These are phyloP conservation scores for Solanum neorickii DNA, from an alignment of 257 asterid species.

Conservation along the genomic window DNA sequence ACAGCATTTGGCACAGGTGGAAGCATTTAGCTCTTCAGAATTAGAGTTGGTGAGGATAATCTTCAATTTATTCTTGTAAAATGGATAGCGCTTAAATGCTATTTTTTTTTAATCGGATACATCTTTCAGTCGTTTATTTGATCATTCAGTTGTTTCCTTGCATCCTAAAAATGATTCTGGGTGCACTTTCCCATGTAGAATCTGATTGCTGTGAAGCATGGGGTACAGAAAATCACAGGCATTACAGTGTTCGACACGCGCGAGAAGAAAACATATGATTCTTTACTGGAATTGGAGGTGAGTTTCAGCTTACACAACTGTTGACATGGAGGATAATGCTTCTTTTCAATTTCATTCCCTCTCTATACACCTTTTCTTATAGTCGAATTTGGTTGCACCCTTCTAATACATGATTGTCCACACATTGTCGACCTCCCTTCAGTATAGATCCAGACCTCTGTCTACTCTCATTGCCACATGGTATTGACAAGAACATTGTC, in stretches of 20 bases:
- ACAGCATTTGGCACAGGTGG: conserved; percentile 79
- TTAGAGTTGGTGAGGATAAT: conserved; percentile 65
- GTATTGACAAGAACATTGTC: neutral
- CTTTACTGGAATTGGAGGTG: conserved; percentile 80
- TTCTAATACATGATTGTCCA: neutral
- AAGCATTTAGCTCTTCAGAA: conserved; percentile 53
- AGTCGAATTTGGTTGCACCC: neutral
- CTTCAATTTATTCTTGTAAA: neutral
- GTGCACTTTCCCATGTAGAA: conserved; percentile 38
- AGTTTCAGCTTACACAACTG: conserved; percentile 2
- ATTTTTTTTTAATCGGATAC: neutral
- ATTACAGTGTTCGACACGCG: conserved; percentile 68
- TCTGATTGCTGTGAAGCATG: conserved; percentile 74
- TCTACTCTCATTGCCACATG: neutral
- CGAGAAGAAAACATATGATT: conserved; percentile 76
- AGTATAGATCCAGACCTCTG: neutral
- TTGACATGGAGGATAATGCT: neutral
- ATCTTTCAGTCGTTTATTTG: neutral
- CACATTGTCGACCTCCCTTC: neutral
- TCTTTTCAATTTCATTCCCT: neutral
- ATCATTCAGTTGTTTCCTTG: neutral
- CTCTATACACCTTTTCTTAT: neutral
- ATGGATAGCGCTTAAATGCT: neutral
- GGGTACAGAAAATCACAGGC: conserved; percentile 87
- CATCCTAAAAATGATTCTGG: neutral